These are phyloP conservation scores for Tricharina praecox DNA, from an alignment of 495 filamentous ascomycete species.

Conservation along the genomic window DNA sequence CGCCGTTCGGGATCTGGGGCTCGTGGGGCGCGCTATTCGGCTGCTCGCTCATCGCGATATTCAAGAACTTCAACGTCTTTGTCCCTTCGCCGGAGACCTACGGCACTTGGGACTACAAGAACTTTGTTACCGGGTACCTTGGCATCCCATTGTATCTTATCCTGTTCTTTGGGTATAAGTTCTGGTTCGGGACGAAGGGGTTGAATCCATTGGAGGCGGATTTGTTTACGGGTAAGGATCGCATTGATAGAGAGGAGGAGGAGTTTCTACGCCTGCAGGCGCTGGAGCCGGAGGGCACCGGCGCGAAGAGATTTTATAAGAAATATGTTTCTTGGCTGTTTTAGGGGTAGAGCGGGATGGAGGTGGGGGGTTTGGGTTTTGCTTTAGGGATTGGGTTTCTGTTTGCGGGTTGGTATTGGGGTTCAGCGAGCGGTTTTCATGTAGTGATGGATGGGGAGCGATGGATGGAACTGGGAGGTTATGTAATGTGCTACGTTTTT, in stretches of 20 bases:
- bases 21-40: constrained; percentile 51
- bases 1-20: constrained; percentile 51
- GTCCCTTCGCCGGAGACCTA: constrained; percentile 32
- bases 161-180: constrained; percentile 56
- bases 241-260: constrained; percentile 56
- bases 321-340: constrained; percentile 53
- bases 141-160: constrained; percentile 65
- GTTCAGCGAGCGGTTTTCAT: no score
- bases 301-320: constrained; percentile 39
- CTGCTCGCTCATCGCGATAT: constrained; percentile 53
- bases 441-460: no score
- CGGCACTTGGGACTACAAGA: constrained; percentile 48
- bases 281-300: constrained; percentile 29
- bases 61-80: constrained; percentile 68
- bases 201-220: constrained; percentile 44
- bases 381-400: no score
- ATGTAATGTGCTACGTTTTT: no score
- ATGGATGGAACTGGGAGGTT: no score
- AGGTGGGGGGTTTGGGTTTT: no score
- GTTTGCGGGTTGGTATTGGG: no score
- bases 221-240: constrained; percentile 53
- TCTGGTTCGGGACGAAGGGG: constrained; percentile 35
- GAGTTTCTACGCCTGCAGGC: constrained; percentile 45
- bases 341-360: no score
- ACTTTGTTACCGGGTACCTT: constrained; percentile 67